Conservation (phyloP, 257 asterid species). For the Ocimum tenuiflorum region DNA sequence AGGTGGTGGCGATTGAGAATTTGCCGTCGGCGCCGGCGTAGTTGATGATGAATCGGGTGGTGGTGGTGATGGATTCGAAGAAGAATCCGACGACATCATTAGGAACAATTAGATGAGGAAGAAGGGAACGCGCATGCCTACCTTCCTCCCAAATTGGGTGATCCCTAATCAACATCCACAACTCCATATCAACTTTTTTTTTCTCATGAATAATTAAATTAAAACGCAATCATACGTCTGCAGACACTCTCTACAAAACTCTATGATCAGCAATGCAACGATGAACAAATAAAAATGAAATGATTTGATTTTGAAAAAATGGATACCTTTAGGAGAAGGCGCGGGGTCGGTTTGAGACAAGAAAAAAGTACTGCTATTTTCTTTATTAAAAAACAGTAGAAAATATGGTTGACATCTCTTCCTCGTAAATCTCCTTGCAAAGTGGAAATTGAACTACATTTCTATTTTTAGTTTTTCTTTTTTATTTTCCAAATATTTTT, state of each 20-base stretch:
- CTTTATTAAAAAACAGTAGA: too few relatives aligned
- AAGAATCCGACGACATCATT: constrained; percentile 16
- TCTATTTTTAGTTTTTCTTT: background rate
- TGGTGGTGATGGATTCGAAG: constrained; percentile 14
- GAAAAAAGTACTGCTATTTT: constrained; percentile 14
- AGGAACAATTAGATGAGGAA: background rate
- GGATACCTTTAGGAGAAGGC: constrained; percentile 64
- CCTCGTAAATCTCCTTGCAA: constrained; percentile 35
- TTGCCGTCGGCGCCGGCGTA: constrained; percentile 10
- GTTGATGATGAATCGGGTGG: constrained; percentile 6
- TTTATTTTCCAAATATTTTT: background rate
- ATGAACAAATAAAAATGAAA: too few relatives aligned
- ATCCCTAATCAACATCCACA: constrained; percentile 21
- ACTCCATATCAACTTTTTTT: background rate
- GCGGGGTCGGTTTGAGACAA: constrained; percentile 37
- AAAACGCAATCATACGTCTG: background rate
- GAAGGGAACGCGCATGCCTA: constrained; percentile 30
- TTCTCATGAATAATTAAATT: too few relatives aligned
- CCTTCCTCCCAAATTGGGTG: constrained; percentile 44
- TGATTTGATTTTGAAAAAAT: too few relatives aligned
- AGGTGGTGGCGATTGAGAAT: background rate
- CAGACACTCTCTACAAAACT: background rate
- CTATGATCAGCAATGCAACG: too few relatives aligned
- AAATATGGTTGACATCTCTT: constrained; percentile 27
- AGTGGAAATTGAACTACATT: constrained; percentile 20